Base-by-base conservation (phyloP, 2,329 filamentous ascomycete genomes). In the Arthrobotrys pseudoclavata region DNA sequence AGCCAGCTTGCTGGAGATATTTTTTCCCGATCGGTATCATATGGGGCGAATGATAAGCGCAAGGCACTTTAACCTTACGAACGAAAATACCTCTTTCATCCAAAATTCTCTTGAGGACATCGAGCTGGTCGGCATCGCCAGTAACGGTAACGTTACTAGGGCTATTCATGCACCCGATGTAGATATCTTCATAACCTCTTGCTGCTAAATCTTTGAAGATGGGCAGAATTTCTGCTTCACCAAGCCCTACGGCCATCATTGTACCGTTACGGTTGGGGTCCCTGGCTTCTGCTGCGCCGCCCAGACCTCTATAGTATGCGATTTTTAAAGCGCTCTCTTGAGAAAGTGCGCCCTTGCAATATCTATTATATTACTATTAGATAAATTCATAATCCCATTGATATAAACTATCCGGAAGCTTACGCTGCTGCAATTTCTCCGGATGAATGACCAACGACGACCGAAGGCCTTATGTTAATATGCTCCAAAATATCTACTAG, bases 351-450 rank as follows among this genome's bases (percentile, higher is more conserved):
- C 69, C 62, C 24, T 74, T 74, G 50, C 69, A 74, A n/a, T 74
- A 74, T 22, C 69, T 74, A 34, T n/a, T n/a, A 3, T 22, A 22
- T 13, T 15, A 24, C 22, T 0, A 42, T 50, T 50, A 26, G 37
- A 40, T 15, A 15, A 29, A 31, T 22, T 42, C n/a, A 37, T 24
- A 42, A 24, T 52, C 13, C 2, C 26, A n/a, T 12, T 22, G 1
- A 10, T 24, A 4, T 12, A 50, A 13, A 13, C 6, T 13, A 3
- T 13, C 34, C 2, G 12, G 18, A 48, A 47, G 84, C 84, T 62
- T 86, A 86, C 0, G 85, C 85, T 0, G 85, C 86, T 0, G 83
- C 85, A 40, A 86, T 85, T 71, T 87, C 86, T 0, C 86, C 86
- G 0, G 81, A 83, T 0, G 84, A 85, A 72, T 87, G 86, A 0